A percentile compares a stretch with the other conserved stretches of the same genome.
Conservation (phyloP, 139 green algal species). For the Eudorina sp. region DNA sequence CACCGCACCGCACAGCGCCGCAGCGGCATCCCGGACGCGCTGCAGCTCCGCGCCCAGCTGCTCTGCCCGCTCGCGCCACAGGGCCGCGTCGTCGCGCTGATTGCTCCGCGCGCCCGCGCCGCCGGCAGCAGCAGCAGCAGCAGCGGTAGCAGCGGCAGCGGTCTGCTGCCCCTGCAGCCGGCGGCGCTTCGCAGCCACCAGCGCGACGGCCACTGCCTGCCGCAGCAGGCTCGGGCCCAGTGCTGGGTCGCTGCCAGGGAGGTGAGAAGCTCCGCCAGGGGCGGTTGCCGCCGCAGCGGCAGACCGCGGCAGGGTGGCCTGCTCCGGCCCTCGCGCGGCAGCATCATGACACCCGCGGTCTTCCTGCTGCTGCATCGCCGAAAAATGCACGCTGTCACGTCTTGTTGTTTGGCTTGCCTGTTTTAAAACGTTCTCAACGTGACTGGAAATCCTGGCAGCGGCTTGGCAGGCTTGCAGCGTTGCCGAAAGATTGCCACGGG, state of each 20-base stretch:
- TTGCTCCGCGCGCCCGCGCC: background rate
- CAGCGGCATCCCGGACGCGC: background rate
- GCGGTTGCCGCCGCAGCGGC: background rate
- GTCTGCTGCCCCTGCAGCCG: slow-evolving; percentile 6
- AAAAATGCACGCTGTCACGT: too few relatives aligned
- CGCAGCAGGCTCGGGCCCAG: background rate
- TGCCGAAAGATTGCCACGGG: too few relatives aligned
- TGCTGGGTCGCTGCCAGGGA: too few relatives aligned
- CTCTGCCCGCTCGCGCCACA: background rate
- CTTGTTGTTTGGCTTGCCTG: too few relatives aligned
- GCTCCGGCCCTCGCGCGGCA: too few relatives aligned
- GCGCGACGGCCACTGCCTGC: slow-evolving; percentile 15
- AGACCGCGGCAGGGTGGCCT: too few relatives aligned
- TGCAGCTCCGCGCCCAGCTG: slow-evolving; percentile 3
- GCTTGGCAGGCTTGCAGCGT: too few relatives aligned
- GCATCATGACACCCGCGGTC: too few relatives aligned
- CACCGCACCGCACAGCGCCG: background rate
- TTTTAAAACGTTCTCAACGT: too few relatives aligned
- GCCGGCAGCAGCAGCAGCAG: background rate
- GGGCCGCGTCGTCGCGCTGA: background rate
- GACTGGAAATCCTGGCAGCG: too few relatives aligned
- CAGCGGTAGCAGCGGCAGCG: background rate
- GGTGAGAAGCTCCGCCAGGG: too few relatives aligned
- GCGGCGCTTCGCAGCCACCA: slow-evolving; percentile 34
- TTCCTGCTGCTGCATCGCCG: too few relatives aligned